A percentile compares a stretch with the other conserved stretches of the same genome.
Conservation (phyloP, 495 filamentous ascomycete genomes). For the Venustampulla echinocandica region DNA sequence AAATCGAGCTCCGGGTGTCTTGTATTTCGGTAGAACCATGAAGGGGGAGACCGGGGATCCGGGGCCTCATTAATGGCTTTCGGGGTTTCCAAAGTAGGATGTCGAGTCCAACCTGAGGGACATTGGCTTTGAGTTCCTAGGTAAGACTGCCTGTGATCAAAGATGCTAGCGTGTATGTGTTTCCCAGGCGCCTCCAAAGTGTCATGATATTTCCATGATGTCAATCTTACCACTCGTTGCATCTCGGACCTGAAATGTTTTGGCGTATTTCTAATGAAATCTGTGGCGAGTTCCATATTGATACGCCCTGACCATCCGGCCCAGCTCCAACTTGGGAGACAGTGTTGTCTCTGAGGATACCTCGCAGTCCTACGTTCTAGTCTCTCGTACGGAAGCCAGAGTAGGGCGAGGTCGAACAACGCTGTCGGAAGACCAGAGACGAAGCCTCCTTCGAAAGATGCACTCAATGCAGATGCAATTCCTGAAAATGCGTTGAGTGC, state of each 20-base stretch:
- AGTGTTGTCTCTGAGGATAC: not conserved
- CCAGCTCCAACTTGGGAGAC: constrained; percentile 10
- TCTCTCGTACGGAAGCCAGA: not conserved
- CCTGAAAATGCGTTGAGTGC: constrained; percentile 3
- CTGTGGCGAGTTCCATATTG: not conserved
- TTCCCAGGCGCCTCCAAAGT: not conserved
- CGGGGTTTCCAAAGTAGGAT: not conserved
- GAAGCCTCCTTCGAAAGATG: constrained; percentile 6
- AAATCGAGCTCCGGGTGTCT: constrained; percentile 15
- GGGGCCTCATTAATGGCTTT: not conserved
- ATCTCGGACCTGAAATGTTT: not conserved
- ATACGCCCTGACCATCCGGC: constrained; percentile 2
- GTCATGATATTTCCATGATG: not conserved
- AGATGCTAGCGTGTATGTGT: not conserved
- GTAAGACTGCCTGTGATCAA: not conserved
- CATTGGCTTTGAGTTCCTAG: not conserved
- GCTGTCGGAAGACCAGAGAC: constrained; percentile 6
- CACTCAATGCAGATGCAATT: constrained; percentile 1
- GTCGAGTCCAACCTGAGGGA: not conserved
- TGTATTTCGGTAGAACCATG: constrained; percentile 9
- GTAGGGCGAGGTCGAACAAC: constrained; percentile 7
- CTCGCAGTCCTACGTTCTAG: not conserved
- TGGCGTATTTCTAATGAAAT: not conserved
- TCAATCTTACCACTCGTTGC: not conserved
- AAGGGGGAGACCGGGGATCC: not conserved